A percentile compares a stretch with the other conserved stretches of the same genome.
Evolutionary conservation across 768 basidiomycete genomes (phyloP).

Genomic region (Xanthoconium purpureum): DNA sequence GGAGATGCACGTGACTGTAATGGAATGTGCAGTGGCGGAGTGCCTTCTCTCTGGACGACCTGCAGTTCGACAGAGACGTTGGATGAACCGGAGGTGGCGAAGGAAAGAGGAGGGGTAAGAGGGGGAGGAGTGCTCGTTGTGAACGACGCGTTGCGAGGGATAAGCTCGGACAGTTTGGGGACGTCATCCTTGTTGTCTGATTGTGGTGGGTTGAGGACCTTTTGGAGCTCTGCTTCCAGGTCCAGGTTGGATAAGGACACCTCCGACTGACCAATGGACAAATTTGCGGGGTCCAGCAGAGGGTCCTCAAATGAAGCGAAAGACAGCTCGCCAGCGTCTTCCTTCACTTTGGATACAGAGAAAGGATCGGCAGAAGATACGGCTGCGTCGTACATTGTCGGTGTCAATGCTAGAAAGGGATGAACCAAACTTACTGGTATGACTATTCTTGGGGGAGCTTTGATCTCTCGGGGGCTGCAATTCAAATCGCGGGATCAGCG

Average conservation of each 20-base stretch:
- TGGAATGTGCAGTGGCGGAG: background rate
- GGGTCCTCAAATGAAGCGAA: conserved; percentile 31
- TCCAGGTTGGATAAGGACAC: conserved; percentile 35
- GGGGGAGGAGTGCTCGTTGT: conserved; percentile 30
- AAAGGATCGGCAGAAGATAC: conserved; percentile 22
- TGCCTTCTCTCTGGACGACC: conserved; percentile 3
- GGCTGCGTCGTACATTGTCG: conserved; percentile 10
- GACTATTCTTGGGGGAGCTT: conserved; percentile 21
- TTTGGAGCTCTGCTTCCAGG: conserved; percentile 29
- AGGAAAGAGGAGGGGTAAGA: conserved; percentile 18
- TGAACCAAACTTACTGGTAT: conserved; percentile 13
- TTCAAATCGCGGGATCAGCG: conserved; percentile 36
- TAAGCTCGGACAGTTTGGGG: conserved; percentile 24
- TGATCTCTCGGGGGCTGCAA: conserved; percentile 16
- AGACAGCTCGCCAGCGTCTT: conserved; percentile 24
- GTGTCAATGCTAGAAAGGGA: background rate
- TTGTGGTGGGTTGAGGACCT: conserved; percentile 16
- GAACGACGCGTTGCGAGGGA: conserved; percentile 23
- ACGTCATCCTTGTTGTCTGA: conserved; percentile 10
- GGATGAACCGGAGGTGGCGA: conserved; percentile 17
- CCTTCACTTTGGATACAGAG: conserved; percentile 19
- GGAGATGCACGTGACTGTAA: conserved; percentile 3
- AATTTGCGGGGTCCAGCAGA: conserved; percentile 29
- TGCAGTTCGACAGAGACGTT: conserved; percentile 12
- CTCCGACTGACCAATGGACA: conserved; percentile 37